Percentiles rank a stretch among this genome's conserved stretches.
phyloP scores from a whole-genome alignment of 306 rosid genomes.

The Prunus mume region DNA sequence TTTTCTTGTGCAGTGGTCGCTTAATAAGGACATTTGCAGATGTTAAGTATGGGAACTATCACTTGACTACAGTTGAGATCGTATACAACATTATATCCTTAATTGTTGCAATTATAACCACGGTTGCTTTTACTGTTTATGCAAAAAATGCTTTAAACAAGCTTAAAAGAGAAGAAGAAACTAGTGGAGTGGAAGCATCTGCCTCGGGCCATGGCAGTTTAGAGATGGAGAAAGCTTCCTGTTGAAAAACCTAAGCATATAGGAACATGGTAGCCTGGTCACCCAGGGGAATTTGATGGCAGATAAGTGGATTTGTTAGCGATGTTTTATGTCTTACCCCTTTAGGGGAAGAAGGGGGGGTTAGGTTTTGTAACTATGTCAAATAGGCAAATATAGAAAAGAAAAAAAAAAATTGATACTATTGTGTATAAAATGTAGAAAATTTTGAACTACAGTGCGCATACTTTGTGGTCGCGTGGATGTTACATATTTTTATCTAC shows the following conservation, averaged over 20 bases:
- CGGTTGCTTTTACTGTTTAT: conserved; percentile 76
- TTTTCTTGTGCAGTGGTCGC: conserved; percentile 62
- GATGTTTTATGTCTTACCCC: background rate
- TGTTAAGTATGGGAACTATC: conserved; percentile 77
- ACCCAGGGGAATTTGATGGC: conserved; percentile 12
- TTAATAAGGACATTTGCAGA: conserved; percentile 76
- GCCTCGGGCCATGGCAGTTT: conserved; percentile 33
- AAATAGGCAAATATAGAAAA: conserved; percentile 20
- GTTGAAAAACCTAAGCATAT: conserved; percentile 47
- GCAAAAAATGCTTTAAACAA: conserved; percentile 71
- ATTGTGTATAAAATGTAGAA: conserved; percentile 4
- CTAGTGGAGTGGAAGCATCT: conserved; percentile 39
- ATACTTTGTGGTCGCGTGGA: background rate
- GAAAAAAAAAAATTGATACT: background rate
- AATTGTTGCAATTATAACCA: conserved; percentile 70
- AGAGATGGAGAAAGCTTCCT: conserved; percentile 64
- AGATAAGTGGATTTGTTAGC: conserved; percentile 21
- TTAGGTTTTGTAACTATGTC: conserved; percentile 26
- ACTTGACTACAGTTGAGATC: conserved; percentile 75
- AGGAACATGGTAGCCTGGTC: conserved; percentile 5
- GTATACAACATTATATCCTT: conserved; percentile 79
- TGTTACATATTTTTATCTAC: background rate
- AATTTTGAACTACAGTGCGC: background rate
- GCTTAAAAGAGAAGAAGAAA: conserved; percentile 59
- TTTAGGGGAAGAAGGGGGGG: background rate